A percentile compares a stretch with the other conserved stretches of the same genome.
These are phyloP conservation scores for Spathaspora hagerdaliae DNA, from an alignment of 805 yeast species.

Conservation along the genomic window DNA sequence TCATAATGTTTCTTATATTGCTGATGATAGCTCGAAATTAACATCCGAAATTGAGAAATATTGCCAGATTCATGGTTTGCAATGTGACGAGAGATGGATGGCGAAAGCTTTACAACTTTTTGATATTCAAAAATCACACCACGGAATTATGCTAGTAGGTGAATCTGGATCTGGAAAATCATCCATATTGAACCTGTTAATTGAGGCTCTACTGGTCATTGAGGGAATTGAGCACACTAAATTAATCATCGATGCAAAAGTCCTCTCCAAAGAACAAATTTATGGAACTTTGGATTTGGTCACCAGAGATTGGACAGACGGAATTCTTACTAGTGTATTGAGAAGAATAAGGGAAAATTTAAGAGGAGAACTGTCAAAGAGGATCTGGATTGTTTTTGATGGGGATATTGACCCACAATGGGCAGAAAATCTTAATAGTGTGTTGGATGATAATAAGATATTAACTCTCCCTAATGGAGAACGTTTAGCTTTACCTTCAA, in stretches of 20 bases:
- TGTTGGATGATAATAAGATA: conserved; percentile 79
- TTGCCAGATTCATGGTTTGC: conserved; percentile 29
- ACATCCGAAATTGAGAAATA: conserved; percentile 15
- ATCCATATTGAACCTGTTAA: conserved; percentile 44
- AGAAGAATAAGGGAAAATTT: conserved; percentile 53
- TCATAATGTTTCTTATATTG: conserved; percentile 14
- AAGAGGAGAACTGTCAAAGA: conserved; percentile 53
- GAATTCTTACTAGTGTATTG: conserved; percentile 66
- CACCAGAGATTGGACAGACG: conserved; percentile 92
- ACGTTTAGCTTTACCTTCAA: conserved; percentile 61
- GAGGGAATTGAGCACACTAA: conserved; percentile 34
- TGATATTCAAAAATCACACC: conserved; percentile 59
- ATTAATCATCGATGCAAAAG: conserved; percentile 70
- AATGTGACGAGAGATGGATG: conserved; percentile 40
- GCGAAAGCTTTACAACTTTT: conserved; percentile 57
- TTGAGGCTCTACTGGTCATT: conserved; percentile 37
- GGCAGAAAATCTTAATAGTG: conserved; percentile 89
- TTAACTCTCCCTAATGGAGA: conserved; percentile 90
- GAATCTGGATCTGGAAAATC: conserved; percentile 74
- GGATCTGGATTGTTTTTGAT: conserved; percentile 80
- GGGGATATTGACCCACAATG: conserved; percentile 93
- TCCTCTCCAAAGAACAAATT: conserved; percentile 57
- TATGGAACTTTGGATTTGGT: conserved; percentile 70
- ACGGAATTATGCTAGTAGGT: conserved; percentile 83
- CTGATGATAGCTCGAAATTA: conserved; percentile 22